Conservation (phyloP, 164 flowering plant genomes). For the Vitis vinifera region DNA sequence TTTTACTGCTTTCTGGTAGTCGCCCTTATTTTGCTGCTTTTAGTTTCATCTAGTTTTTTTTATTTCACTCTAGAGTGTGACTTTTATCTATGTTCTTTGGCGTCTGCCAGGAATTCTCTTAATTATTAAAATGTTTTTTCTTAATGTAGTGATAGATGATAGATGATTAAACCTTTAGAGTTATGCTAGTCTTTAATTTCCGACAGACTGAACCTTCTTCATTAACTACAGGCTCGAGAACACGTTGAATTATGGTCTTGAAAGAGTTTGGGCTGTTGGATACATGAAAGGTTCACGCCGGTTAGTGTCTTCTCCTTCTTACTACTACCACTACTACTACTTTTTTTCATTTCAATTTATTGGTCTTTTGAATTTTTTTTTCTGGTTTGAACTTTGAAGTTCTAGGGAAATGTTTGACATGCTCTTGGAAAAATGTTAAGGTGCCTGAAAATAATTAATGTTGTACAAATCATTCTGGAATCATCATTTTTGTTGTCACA, state of each 20-base stretch:
- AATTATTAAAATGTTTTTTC: no score
- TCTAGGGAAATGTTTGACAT: background rate
- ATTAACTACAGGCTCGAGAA: slow-evolving; percentile 75
- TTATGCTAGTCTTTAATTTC: background rate
- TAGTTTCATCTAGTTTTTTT: no score
- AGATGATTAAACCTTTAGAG: background rate
- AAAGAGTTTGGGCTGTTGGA: slow-evolving; percentile 94
- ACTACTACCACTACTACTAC: background rate
- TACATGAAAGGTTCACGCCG: slow-evolving; percentile 78
- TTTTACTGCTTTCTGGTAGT: no score
- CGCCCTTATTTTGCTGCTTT: no score
- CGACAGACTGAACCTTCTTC: slow-evolving; percentile 2
- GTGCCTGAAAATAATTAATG: background rate
- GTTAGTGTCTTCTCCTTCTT: slow-evolving; percentile 33
- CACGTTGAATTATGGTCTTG: slow-evolving; percentile 90
- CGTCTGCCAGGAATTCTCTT: no score
- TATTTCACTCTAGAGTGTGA: no score
- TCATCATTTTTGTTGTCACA: background rate
- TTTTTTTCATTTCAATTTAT: no score
- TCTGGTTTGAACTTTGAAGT: background rate
- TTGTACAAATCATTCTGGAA: background rate
- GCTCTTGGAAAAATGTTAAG: background rate
- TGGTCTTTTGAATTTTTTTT: no score
- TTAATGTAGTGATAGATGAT: background rate
- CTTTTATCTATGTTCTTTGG: no score